A percentile compares a stretch with the other conserved stretches of the same genome.
phyloP scores from a whole-genome alignment of 2,329 filamentous ascomycete genomes.

The Alternaria consortialis region DNA sequence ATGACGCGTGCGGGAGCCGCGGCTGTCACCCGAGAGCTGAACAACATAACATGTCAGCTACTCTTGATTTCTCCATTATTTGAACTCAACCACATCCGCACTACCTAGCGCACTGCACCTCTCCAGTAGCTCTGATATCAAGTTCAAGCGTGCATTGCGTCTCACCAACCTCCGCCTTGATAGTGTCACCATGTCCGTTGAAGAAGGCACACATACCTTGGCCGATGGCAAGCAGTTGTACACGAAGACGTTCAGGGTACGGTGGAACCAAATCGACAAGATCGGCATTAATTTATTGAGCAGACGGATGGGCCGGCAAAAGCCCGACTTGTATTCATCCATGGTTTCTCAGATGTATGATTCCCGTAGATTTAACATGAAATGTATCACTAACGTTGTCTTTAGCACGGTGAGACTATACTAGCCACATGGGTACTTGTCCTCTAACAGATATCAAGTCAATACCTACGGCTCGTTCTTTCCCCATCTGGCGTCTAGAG shows the following conservation, averaged over 20 bases:
- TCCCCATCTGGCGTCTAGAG: slow-evolving; percentile 70
- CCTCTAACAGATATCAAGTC: slow-evolving; percentile 54
- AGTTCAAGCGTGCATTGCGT: neutral
- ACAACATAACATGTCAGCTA: slow-evolving; percentile 7
- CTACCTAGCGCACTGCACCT: neutral
- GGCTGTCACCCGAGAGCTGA: slow-evolving; percentile 11
- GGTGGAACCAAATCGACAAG: slow-evolving; percentile 9
- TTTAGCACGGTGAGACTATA: slow-evolving; percentile 21
- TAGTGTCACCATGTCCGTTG: slow-evolving; percentile 48
- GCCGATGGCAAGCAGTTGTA: slow-evolving; percentile 65
- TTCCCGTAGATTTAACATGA: neutral
- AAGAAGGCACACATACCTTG: slow-evolving; percentile 62
- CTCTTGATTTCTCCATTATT: neutral
- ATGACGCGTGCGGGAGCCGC: slow-evolving; percentile 21
- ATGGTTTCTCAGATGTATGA: slow-evolving; percentile 79
- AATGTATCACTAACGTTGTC: slow-evolving; percentile 6
- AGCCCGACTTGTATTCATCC: slow-evolving; percentile 82
- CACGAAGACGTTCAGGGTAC: slow-evolving; percentile 69
- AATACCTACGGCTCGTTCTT: slow-evolving; percentile 81
- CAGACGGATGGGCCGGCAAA: slow-evolving; percentile 66
- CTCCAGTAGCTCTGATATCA: neutral
- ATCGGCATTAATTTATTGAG: slow-evolving; percentile 19
- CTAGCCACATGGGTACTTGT: neutral
- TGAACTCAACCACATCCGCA: neutral
- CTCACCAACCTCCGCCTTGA: neutral